Percentiles rank a stretch among this genome's conserved stretches.
Evolutionary conservation across 345 rosid species (phyloP).

Genomic region (Clausena lansium): DNA sequence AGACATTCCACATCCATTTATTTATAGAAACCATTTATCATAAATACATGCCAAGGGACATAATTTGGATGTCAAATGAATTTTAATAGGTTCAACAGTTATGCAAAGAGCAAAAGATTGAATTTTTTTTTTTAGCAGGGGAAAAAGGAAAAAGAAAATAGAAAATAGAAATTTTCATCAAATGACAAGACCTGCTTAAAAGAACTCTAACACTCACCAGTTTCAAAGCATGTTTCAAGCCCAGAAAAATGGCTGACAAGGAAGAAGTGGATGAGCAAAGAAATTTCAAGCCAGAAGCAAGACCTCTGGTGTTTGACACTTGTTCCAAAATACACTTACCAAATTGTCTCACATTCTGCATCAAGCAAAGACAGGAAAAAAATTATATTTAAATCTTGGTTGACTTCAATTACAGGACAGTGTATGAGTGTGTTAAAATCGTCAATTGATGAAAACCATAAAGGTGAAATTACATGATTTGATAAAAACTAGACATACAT

Average conservation of each 20-base stretch:
- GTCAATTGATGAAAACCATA: slow-evolving; percentile 7
- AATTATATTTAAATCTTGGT: slow-evolving; percentile 4
- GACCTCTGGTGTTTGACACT: slow-evolving; percentile 81
- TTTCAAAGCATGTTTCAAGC: slow-evolving; percentile 76
- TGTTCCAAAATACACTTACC: slow-evolving; percentile 86
- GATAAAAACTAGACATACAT: slow-evolving; percentile 34
- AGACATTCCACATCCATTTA: not conserved
- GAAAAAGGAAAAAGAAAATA: not conserved
- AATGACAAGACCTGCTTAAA: slow-evolving; percentile 10
- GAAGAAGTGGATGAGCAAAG: slow-evolving; percentile 65
- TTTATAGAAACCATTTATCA: not conserved
- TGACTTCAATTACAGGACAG: slow-evolving; percentile 12
- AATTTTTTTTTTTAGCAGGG: not conserved
- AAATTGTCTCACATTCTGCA: slow-evolving; percentile 84
- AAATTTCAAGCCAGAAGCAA: slow-evolving; percentile 79
- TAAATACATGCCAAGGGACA: not conserved
- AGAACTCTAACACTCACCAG: slow-evolving; percentile 50
- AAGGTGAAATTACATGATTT: not conserved
- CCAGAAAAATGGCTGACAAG: slow-evolving; percentile 55
- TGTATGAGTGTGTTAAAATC: not conserved
- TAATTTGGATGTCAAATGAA: not conserved
- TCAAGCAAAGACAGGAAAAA: slow-evolving; percentile 21
- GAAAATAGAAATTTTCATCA: not conserved
- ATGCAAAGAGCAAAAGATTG: not conserved
- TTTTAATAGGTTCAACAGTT: not conserved